Evolutionary conservation across 2,329 filamentous ascomycete genomes (phyloP), one percentile per base, ranked within the genome.

Genomic region (Clonostachys solani): DNA sequence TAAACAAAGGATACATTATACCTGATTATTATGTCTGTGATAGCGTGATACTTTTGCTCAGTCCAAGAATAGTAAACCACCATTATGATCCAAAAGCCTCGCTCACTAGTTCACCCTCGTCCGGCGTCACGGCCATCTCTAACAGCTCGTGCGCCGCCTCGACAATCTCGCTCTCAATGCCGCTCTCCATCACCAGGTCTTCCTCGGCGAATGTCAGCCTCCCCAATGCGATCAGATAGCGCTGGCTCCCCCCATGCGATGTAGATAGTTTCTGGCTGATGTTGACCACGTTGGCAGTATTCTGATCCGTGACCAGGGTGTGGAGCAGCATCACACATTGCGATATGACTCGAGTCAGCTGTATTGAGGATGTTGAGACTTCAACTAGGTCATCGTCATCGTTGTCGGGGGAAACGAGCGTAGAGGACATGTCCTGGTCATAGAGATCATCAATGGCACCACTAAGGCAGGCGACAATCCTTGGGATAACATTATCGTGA

Each of bases 181-280:
- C 85, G 2, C 75, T 73, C 65, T 96, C 91, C 29, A 95, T 75
- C 12, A 94, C 78, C 9, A 88, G 65, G 33, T 89, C 86, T 51
- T 95, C 89, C 44, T 84, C 81, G 6, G 83, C 85, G 62, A 96
- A 96, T 0, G 89, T 90, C n/a, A 97, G 69, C 40, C 92, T 72
- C 0, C 89, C 91, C 41, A 99, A 71, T 3, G 83, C 83, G 10
- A 96, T 80, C 2, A 95, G 72, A 58, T 95, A 92, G 45, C 91
- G 90, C 59, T 96, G 90, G 45, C 82, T 80, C 1, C 85, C 88
- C 4, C 89, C 89, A 6, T 81, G 76, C 0, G 88, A 80, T 9
- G 79, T 78, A 0, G 78, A 75, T 6, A 96, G 72, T 62, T 92
- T 95, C 43, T 80, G 76, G 43, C 83, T 78, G 52, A 95, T 80